A percentile compares a stretch with the other conserved stretches of the same genome.
phyloP scores from a whole-genome alignment of 306 rosid genomes.

The Vigna reflexopilosa region DNA sequence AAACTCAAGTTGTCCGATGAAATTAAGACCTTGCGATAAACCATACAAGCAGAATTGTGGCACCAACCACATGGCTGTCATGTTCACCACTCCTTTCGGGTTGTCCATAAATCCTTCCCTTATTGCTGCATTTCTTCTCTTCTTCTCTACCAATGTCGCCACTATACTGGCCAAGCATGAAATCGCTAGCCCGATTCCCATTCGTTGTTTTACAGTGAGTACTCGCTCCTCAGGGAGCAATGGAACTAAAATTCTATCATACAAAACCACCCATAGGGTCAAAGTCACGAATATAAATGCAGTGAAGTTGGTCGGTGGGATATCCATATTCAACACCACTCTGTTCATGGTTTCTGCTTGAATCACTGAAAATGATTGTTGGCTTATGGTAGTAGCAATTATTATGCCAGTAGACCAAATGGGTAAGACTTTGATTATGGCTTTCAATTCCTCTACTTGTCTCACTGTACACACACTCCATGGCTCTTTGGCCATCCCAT shows the following conservation, averaged over 20 bases:
- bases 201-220: slow-evolving; percentile 54
- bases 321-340: slow-evolving; percentile 37
- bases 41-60: slow-evolving; percentile 70
- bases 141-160: slow-evolving; percentile 63
- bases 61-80: slow-evolving; percentile 80
- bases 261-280: slow-evolving; percentile 64
- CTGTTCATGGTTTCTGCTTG: slow-evolving; percentile 76
- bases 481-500: slow-evolving; percentile 58
- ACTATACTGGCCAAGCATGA: slow-evolving; percentile 53
- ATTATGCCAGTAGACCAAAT: slow-evolving; percentile 77
- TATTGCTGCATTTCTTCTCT: slow-evolving; percentile 59
- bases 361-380: slow-evolving; percentile 54
- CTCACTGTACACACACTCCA: slow-evolving; percentile 73
- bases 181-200: slow-evolving; percentile 65
- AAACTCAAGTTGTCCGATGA: slow-evolving; percentile 75
- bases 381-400: slow-evolving; percentile 45
- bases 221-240: slow-evolving; percentile 52
- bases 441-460: slow-evolving; percentile 86
- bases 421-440: slow-evolving; percentile 68
- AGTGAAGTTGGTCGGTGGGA: slow-evolving; percentile 64
- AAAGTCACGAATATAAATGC: slow-evolving; percentile 60
- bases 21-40: slow-evolving; percentile 69
- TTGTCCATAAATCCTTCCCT: slow-evolving; percentile 50
- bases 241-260: slow-evolving; percentile 63
- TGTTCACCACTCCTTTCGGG: slow-evolving; percentile 46